Conservation (phyloP, 192 early-diverging fungal genomes). For the Cetraspora pellucida region DNA sequence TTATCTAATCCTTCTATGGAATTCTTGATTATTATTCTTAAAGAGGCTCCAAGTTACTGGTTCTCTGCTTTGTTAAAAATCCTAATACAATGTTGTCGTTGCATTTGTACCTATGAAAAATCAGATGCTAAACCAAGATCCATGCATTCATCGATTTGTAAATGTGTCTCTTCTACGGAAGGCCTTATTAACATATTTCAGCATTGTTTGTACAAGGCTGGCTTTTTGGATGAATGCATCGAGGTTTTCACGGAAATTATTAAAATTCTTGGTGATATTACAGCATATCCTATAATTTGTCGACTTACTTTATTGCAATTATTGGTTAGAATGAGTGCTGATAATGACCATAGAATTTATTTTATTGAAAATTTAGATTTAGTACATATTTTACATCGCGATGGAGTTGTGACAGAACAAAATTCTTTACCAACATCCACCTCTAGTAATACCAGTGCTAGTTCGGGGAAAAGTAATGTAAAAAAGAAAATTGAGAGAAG, state of each 20-base stretch:
- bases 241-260: conserved; percentile 46
- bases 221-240: conserved; percentile 41
- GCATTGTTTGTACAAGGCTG: conserved; percentile 42
- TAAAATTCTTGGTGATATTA: conserved; percentile 42
- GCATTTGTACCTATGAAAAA: conserved; percentile 37
- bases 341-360: conserved; percentile 57
- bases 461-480: conserved; percentile 4
- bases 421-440: neutral
- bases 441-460: neutral
- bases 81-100: conserved; percentile 42
- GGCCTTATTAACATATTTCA: conserved; percentile 55
- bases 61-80: conserved; percentile 44
- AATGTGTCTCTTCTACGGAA: conserved; percentile 40
- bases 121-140: neutral
- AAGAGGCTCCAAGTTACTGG: conserved; percentile 37
- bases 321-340: conserved; percentile 53
- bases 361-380: conserved; percentile 19
- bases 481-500: conserved; percentile 11
- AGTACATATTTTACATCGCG: conserved; percentile 19
- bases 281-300: conserved; percentile 45
- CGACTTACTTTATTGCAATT: conserved; percentile 54
- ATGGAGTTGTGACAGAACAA: neutral
- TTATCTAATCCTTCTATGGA: conserved; percentile 41
- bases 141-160: conserved; percentile 36
- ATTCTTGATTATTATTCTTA: conserved; percentile 44